These are phyloP conservation scores for Narthecium ossifragum DNA, from an alignment of 106 monocot genomes.

Conservation along the genomic window DNA sequence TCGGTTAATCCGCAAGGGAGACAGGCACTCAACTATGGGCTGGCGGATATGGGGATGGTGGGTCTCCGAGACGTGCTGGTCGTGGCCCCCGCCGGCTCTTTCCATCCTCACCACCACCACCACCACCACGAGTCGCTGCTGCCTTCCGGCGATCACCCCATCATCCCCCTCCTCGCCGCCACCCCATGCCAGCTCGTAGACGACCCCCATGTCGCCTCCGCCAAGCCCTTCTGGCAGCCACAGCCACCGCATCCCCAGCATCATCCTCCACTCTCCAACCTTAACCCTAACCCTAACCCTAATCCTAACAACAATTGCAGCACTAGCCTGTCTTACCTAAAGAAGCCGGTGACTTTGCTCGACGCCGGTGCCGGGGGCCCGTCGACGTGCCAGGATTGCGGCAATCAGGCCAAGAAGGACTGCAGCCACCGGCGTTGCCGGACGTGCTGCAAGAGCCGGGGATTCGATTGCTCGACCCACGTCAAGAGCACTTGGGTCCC, in stretches of 20 bases:
- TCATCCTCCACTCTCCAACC: constrained; percentile 8
- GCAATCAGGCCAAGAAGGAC: constrained; percentile 87
- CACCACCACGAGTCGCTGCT: constrained; percentile 12
- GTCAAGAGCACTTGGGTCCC: constrained; percentile 87
- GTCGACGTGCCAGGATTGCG: constrained; percentile 67
- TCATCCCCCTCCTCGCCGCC: constrained; percentile 47
- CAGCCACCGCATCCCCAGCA: constrained; percentile 7
- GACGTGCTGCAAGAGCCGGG: constrained; percentile 76
- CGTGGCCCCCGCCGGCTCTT: constrained; percentile 47
- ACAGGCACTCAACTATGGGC: constrained; percentile 41
- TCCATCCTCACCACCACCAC: constrained; percentile 26
- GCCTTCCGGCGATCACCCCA: constrained; percentile 25
- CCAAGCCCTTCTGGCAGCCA: constrained; percentile 35
- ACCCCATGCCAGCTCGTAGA: constrained; percentile 29
- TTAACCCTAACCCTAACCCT: constrained; percentile 41
- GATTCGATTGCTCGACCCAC: constrained; percentile 68
- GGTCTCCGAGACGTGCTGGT: constrained; percentile 48
- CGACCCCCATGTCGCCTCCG: not conserved
- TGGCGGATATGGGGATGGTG: constrained; percentile 53
- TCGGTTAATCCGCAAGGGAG: not conserved
- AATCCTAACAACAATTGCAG: too few species aligned
- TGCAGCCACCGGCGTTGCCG: constrained; percentile 62
- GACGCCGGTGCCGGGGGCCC: constrained; percentile 5
- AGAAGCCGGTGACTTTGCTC: constrained; percentile 30
- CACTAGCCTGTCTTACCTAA: constrained; percentile 28